A percentile compares a stretch with the other conserved stretches of the same genome.
Evolutionary conservation across 768 basidiomycete genomes (phyloP).

Genomic region (Suillus brevipes): DNA sequence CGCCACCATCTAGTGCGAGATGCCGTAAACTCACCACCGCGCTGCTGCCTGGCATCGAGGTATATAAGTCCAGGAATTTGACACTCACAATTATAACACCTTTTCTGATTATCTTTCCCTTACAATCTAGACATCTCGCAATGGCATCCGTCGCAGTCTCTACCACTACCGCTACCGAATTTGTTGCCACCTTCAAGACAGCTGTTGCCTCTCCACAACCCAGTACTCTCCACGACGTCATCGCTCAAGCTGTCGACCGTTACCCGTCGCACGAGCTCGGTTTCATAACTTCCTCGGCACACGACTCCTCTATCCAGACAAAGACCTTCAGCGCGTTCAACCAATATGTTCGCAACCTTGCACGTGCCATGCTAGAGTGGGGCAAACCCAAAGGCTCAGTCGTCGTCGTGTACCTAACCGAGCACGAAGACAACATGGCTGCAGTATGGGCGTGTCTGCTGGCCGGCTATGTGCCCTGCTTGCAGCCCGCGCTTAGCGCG

Average conservation of each 20-base stretch:
- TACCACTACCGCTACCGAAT: slow-evolving; percentile 12
- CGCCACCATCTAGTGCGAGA: background rate
- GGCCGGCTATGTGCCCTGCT: slow-evolving; percentile 32
- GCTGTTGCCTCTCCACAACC: slow-evolving; percentile 12
- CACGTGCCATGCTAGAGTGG: slow-evolving; percentile 25
- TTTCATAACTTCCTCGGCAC: slow-evolving; percentile 30
- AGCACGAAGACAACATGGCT: slow-evolving; percentile 35
- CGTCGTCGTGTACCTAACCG: slow-evolving; percentile 31
- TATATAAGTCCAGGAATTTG: slow-evolving; percentile 22
- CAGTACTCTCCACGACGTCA: slow-evolving; percentile 22
- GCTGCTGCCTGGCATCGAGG: background rate
- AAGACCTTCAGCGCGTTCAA: slow-evolving; percentile 25
- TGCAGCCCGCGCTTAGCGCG: slow-evolving; percentile 34
- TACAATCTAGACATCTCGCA: slow-evolving; percentile 4
- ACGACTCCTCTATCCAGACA: slow-evolving; percentile 30
- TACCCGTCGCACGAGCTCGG: slow-evolving; percentile 28
- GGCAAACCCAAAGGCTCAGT: slow-evolving; percentile 26
- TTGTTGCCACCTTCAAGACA: slow-evolving; percentile 2
- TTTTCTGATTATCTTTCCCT: background rate
- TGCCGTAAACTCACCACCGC: too few species aligned
- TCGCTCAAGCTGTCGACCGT: slow-evolving; percentile 21
- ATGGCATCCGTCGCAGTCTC: slow-evolving; percentile 20
- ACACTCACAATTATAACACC: background rate
- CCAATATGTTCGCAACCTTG: slow-evolving; percentile 18
- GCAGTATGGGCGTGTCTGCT: slow-evolving; percentile 33